Evolutionary conservation across 371 early-diverging fungal species (phyloP).

Genomic region (Mortierella sp.): DNA sequence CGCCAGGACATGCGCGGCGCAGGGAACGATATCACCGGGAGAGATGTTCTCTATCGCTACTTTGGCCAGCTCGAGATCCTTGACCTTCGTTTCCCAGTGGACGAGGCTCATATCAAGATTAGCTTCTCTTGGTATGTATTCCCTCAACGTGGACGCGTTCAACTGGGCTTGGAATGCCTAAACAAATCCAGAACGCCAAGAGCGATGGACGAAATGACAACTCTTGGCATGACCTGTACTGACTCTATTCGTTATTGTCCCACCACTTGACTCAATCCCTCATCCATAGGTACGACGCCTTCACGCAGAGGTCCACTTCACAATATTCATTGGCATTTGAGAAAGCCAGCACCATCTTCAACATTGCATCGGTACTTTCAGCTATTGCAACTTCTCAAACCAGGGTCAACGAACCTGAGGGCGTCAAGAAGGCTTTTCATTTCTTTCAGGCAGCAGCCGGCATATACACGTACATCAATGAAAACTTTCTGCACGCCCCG

Average conservation of each 20-base stretch:
- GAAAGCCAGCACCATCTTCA: conserved; percentile 95
- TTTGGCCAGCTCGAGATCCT: conserved; percentile 95
- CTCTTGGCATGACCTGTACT: no score
- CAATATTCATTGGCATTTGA: conserved; percentile 96
- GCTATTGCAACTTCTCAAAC: conserved; percentile 79
- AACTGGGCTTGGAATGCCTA: background rate
- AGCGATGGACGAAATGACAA: no score
- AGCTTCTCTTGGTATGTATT: conserved; percentile 86
- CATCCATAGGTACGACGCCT: conserved; percentile 83
- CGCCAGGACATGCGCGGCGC: conserved; percentile 96
- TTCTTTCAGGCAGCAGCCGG: conserved; percentile 94
- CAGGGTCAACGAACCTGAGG: conserved; percentile 74
- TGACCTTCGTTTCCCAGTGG: conserved; percentile 93
- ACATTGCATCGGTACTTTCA: conserved; percentile 85
- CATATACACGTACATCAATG: conserved; percentile 93
- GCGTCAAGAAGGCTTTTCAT: conserved; percentile 84
- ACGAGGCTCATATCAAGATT: conserved; percentile 89
- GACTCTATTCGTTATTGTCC: no score
- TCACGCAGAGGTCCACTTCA: conserved; percentile 68
- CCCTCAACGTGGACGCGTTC: no score
- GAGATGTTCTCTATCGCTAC: conserved; percentile 94
- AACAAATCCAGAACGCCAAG: no score
- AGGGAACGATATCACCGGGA: conserved; percentile 88
- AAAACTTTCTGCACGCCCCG: conserved; percentile 96
- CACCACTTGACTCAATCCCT: background rate